Evolutionary conservation across 305 asterid genomes (phyloP).

Genomic region (Striga hermonthica): DNA sequence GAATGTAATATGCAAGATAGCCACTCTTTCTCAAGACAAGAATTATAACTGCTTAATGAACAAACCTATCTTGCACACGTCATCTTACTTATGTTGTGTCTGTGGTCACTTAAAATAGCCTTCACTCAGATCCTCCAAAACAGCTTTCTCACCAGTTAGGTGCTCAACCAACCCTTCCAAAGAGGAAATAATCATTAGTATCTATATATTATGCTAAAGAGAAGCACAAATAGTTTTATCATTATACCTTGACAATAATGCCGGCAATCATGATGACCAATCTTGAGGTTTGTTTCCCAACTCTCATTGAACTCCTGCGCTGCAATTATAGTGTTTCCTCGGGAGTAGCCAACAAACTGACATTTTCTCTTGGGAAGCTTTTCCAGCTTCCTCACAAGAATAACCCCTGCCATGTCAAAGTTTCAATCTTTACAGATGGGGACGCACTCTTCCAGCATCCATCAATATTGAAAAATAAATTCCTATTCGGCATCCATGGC

Average conservation of each 20-base stretch:
- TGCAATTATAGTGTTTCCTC: slow-evolving; percentile 37
- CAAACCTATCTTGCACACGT: neutral
- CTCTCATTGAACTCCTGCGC: slow-evolving; percentile 44
- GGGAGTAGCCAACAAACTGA: slow-evolving; percentile 63
- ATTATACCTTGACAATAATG: slow-evolving; percentile 53
- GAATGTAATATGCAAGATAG: no score
- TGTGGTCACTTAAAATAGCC: slow-evolving; percentile 5
- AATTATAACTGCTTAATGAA: neutral
- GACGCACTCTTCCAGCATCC: no score
- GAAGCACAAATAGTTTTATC: neutral
- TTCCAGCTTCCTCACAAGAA: slow-evolving; percentile 48
- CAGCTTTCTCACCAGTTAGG: slow-evolving; percentile 50
- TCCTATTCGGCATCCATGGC: no score
- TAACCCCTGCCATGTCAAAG: slow-evolving; percentile 41
- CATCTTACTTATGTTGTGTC: neutral
- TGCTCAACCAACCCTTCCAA: slow-evolving; percentile 46
- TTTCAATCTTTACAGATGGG: no score
- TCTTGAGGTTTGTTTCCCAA: slow-evolving; percentile 59
- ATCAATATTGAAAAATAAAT: no score
- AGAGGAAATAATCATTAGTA: neutral
- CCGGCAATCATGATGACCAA: slow-evolving; percentile 71
- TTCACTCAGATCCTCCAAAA: slow-evolving; percentile 38
- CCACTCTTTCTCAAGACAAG: neutral
- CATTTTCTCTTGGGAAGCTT: slow-evolving; percentile 60
- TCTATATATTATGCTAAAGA: no score